These are phyloP conservation scores for Leccinum variicolor DNA, from an alignment of 768 basidiomycete genomes.

Conservation along the genomic window DNA sequence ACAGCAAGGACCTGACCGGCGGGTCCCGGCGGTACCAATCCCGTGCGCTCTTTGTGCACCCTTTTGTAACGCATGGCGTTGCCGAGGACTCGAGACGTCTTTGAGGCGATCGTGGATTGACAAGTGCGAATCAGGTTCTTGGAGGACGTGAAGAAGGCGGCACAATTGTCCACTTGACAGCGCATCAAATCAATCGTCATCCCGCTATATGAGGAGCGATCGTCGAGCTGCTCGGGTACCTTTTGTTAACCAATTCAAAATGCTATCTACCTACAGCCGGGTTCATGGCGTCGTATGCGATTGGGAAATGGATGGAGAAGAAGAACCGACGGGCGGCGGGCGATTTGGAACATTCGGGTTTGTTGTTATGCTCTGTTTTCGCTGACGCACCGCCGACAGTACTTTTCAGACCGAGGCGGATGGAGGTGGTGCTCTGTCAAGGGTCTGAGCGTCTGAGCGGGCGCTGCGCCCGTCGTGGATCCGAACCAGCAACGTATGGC, in stretches of 20 bases:
- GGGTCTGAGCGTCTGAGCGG: constrained; percentile 28
- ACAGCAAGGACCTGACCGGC: constrained; percentile 26
- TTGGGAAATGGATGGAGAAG: constrained; percentile 27
- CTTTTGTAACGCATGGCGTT: constrained; percentile 50
- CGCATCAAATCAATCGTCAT: constrained; percentile 28
- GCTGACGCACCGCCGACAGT: constrained; percentile 22
- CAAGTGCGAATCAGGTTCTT: constrained; percentile 32
- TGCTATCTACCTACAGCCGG: constrained; percentile 13
- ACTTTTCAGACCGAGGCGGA: constrained; percentile 44
- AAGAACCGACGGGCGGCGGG: constrained; percentile 39
- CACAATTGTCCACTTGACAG: constrained; percentile 33
- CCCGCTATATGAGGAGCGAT: neutral
- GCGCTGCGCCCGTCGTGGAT: constrained; percentile 19
- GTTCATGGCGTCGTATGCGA: constrained; percentile 8
- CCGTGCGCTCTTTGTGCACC: constrained; percentile 40
- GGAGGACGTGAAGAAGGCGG: constrained; percentile 33
- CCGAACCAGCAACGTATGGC: constrained; percentile 20
- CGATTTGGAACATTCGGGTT: constrained; percentile 40
- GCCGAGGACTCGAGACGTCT: constrained; percentile 46
- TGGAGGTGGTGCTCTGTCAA: constrained; percentile 40
- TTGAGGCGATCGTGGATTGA: neutral
- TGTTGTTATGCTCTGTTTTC: neutral
- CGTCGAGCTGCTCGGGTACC: no score
- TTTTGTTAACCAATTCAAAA: no score
- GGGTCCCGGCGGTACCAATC: constrained; percentile 44